Evolutionary conservation across 2,329 filamentous ascomycete genomes (phyloP).

Genomic region (Nemania bipapillata): DNA sequence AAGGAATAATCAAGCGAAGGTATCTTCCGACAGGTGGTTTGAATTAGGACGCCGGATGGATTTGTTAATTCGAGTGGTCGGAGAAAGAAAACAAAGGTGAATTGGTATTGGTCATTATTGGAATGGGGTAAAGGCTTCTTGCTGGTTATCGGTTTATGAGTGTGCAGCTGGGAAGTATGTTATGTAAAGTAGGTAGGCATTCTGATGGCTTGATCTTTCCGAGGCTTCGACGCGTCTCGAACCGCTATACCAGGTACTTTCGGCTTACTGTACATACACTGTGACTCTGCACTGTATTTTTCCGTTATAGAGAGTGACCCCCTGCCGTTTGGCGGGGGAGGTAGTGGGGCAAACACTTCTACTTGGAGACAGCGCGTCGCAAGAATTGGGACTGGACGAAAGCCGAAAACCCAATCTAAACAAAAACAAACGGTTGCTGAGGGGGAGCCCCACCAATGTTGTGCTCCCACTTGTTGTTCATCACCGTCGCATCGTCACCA

Average conservation of each 20-base stretch:
- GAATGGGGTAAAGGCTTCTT: neutral
- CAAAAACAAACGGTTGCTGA: conserved; percentile 52
- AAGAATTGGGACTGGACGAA: conserved; percentile 3
- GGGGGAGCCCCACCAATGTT: conserved; percentile 31
- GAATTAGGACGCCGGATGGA: neutral
- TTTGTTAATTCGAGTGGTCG: neutral
- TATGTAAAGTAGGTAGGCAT: neutral
- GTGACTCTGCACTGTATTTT: neutral
- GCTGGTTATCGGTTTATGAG: neutral
- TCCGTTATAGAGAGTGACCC: too few relatives aligned
- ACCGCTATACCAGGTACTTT: too few relatives aligned
- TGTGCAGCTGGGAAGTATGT: too few relatives aligned
- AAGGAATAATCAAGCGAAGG: neutral
- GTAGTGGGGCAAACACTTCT: conserved; percentile 19
- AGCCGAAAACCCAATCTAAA: conserved; percentile 42
- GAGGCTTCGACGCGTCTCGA: neutral
- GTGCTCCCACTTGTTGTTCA: neutral
- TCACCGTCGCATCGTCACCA: conserved; percentile 16
- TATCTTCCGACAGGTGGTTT: neutral
- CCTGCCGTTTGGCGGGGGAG: conserved; percentile 29
- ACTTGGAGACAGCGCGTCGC: conserved; percentile 37
- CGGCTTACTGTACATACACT: neutral
- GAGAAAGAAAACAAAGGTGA: neutral
- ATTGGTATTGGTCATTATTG: neutral
- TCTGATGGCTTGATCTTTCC: neutral